These are phyloP conservation scores for Marasmius oreades DNA, from an alignment of 1,284 basidiomycete species.

Conservation along the genomic window DNA sequence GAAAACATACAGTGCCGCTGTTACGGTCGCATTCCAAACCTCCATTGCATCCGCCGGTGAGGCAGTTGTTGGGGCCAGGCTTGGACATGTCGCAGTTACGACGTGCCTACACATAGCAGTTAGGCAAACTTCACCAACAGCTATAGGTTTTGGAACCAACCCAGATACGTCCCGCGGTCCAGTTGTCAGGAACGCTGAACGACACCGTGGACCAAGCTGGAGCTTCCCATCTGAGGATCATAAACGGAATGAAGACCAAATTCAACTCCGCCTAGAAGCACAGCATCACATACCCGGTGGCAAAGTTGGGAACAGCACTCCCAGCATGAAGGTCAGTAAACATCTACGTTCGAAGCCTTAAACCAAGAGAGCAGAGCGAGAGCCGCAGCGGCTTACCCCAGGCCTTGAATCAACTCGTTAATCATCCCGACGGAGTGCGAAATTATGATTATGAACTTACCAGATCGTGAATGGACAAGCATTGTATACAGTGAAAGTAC, in stretches of 20 bases:
- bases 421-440: neutral
- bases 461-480: slow-evolving; percentile 43
- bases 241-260: neutral
- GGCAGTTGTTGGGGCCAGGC: slow-evolving; percentile 47
- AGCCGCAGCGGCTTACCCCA: slow-evolving; percentile 23
- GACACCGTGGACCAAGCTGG: slow-evolving; percentile 28
- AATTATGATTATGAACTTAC: slow-evolving; percentile 21
- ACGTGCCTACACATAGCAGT: slow-evolving; percentile 28
- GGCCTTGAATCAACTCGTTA: slow-evolving; percentile 25
- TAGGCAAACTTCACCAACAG: neutral
- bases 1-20: slow-evolving; percentile 35
- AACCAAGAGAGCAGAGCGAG: neutral
- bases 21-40: slow-evolving; percentile 33
- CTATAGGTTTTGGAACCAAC: slow-evolving; percentile 14
- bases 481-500: slow-evolving; percentile 37
- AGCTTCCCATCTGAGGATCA: slow-evolving; percentile 37
- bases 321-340: slow-evolving; percentile 40
- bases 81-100: slow-evolving; percentile 42
- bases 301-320: slow-evolving; percentile 28
- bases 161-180: slow-evolving; percentile 48
- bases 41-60: slow-evolving; percentile 47
- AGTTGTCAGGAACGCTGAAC: slow-evolving; percentile 44
- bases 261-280: neutral
- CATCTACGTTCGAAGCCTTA: slow-evolving; percentile 21
- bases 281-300: slow-evolving; percentile 30